phyloP scores from a whole-genome alignment of 768 basidiomycete genomes.

The Lenzites betulinus region DNA sequence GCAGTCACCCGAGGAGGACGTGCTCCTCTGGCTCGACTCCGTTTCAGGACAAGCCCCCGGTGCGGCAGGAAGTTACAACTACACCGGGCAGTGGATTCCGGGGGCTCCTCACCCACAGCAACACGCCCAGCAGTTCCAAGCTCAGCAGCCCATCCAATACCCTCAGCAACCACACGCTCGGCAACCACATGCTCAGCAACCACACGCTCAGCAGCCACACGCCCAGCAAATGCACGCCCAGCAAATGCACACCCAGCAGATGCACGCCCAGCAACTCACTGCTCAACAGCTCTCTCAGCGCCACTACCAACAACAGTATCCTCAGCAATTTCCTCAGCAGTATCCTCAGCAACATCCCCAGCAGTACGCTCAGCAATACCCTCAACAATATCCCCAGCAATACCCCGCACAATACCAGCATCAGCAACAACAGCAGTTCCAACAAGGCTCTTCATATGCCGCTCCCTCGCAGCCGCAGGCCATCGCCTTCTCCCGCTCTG shows the following conservation, averaged over 20 bases:
- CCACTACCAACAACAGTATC: not conserved
- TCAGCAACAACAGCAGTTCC: not conserved
- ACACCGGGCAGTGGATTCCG: not conserved
- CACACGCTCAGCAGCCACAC: not conserved
- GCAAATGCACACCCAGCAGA: no score
- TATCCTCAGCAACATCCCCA: not conserved
- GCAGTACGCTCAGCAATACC: not conserved
- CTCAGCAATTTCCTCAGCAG: not conserved
- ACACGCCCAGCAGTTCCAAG: not conserved
- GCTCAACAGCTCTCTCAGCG: not conserved
- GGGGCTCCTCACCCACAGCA: not conserved
- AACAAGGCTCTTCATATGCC: constrained; percentile 8
- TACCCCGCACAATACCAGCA: not conserved
- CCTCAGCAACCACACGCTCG: not conserved
- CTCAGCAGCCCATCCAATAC: no score
- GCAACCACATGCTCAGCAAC: not conserved
- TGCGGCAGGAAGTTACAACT: not conserved
- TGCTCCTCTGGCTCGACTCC: constrained; percentile 9
- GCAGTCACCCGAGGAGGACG: constrained; percentile 2
- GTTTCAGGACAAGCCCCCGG: not conserved
- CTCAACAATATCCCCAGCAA: not conserved
- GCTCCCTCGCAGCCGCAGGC: not conserved
- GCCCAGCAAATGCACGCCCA: not conserved
- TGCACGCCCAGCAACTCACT: not conserved
- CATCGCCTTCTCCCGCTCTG: not conserved